Conservation (phyloP, 495 filamentous ascomycete species). For the Penicillium coprophilum region DNA sequence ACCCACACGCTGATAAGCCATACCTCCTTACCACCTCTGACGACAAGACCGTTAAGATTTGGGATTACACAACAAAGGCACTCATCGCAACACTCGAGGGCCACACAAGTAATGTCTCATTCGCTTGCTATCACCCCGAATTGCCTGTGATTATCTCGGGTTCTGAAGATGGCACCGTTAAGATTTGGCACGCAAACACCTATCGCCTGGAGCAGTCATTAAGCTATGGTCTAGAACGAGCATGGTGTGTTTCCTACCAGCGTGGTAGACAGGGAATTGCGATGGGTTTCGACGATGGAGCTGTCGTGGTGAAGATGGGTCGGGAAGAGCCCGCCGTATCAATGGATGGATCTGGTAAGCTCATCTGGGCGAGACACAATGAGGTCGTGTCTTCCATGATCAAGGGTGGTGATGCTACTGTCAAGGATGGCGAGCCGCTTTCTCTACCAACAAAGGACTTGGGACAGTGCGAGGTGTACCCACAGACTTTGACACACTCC, state of each 20-base stretch:
- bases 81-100: constrained; percentile 95
- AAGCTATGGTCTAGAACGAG: constrained; percentile 91
- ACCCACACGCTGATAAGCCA: constrained; percentile 93
- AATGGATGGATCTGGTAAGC: constrained; percentile 93
- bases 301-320: constrained; percentile 96
- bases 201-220: constrained; percentile 94
- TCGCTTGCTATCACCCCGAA: constrained; percentile 97
- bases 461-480: constrained; percentile 94
- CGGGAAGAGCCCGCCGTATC: constrained; percentile 96
- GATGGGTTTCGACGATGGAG: constrained; percentile 96
- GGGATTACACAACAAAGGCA: constrained; percentile 98
- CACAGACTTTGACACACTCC: constrained; percentile 90
- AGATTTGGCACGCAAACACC: constrained; percentile 98
- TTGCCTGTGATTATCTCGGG: constrained; percentile 98
- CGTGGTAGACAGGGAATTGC: constrained; percentile 90
- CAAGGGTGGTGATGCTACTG: constrained; percentile 77
- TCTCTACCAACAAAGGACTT: constrained; percentile 89
- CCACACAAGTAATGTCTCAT: constrained; percentile 98
- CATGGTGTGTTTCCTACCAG: constrained; percentile 97
- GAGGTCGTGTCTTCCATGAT: constrained; percentile 94
- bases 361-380: constrained; percentile 92
- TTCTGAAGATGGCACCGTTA: constrained; percentile 95
- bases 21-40: constrained; percentile 97
- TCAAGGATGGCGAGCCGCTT: constrained; percentile 88
- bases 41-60: constrained; percentile 91